These are phyloP conservation scores for Artemisia annua DNA, from an alignment of 129 eudicot species.

Conservation along the genomic window DNA sequence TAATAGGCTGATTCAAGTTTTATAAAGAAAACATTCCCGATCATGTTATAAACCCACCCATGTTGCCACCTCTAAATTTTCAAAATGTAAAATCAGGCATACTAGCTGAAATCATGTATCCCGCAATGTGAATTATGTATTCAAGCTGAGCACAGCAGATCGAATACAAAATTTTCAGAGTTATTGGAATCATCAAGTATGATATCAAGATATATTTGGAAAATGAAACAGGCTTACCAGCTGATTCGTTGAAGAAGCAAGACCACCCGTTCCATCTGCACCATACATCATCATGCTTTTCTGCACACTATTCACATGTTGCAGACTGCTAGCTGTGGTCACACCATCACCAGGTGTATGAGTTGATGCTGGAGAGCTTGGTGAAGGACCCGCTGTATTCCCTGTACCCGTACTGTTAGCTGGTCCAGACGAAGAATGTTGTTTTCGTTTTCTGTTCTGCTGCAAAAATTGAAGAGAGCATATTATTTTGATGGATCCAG, in stretches of 20 bases:
- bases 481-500: conserved; percentile 7
- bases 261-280: conserved; percentile 72
- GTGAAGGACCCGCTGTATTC: conserved; percentile 93
- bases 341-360: conserved; percentile 96
- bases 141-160: conserved; percentile 5
- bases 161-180: not conserved
- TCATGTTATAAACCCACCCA: no score
- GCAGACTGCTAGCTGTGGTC: conserved; percentile 70
- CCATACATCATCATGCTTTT: conserved; percentile 92
- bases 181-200: not conserved
- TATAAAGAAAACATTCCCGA: no score
- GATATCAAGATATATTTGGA: not conserved
- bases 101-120: conserved; percentile 16
- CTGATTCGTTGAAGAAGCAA: conserved; percentile 92
- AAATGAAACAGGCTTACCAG: conserved; percentile 46
- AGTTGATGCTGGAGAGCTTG: conserved; percentile 91
- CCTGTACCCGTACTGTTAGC: conserved; percentile 98
- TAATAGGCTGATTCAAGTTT: no score
- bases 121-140: not conserved
- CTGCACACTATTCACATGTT: conserved; percentile 73
- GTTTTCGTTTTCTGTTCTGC: conserved; percentile 94
- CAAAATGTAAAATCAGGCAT: conserved; percentile 4
- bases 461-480: conserved; percentile 7
- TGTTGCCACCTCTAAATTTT: not conserved
- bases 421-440: conserved; percentile 94